phyloP scores from a whole-genome alignment of 2,329 filamentous ascomycete genomes.

The Botrytis sinoallii region DNA sequence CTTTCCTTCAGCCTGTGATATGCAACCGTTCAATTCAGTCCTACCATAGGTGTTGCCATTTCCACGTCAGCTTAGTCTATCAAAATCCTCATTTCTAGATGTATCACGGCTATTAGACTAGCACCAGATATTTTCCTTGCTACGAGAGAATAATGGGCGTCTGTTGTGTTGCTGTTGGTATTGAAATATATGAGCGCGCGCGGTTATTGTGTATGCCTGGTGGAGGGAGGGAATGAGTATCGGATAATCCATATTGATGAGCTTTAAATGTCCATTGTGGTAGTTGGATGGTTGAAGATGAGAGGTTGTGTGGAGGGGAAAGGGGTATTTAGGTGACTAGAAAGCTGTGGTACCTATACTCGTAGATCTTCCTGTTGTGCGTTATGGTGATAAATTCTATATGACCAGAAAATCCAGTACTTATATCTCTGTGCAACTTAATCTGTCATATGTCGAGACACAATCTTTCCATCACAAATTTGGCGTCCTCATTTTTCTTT shows the following conservation, averaged over 20 bases:
- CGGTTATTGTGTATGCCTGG: neutral
- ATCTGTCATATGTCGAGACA: no score
- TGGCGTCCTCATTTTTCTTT: no score
- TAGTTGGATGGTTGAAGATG: neutral
- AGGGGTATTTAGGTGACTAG: no score
- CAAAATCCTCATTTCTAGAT: neutral
- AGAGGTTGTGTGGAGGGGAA: neutral
- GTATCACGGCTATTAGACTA: neutral
- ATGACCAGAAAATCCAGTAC: neutral
- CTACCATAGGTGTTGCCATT: neutral
- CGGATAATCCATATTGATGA: no score
- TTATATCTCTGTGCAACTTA: no score
- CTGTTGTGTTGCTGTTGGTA: neutral
- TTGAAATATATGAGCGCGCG: neutral
- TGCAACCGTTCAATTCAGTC: neutral
- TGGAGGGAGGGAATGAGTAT: no score
- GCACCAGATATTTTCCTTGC: neutral
- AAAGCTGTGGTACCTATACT: neutral
- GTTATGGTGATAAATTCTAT: neutral
- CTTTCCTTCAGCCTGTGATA: neutral
- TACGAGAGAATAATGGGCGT: neutral
- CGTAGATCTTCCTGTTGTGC: neutral
- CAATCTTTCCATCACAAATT: no score
- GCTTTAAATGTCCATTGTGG: neutral
- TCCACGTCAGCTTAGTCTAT: neutral